Evolutionary conservation across 1,284 basidiomycete species (phyloP).

Genomic region (Ganoderma sp.): DNA sequence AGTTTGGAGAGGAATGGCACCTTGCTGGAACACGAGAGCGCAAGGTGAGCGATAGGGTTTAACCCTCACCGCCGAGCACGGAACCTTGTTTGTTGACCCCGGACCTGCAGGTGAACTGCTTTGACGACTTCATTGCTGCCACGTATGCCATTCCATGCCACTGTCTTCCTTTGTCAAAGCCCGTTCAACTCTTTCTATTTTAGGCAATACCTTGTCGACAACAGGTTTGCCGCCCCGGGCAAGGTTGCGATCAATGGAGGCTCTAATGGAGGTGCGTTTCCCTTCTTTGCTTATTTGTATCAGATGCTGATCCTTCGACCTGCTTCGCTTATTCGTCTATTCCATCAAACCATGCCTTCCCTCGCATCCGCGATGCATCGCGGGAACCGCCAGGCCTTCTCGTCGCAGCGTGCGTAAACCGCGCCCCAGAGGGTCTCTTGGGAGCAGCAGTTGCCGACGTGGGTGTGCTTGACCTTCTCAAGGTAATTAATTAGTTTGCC

Average conservation of each 20-base stretch:
- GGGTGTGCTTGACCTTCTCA: conserved; percentile 83
- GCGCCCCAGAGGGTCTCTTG: conserved; percentile 78
- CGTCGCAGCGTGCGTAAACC: conserved; percentile 81
- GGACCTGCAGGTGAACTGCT: conserved; percentile 67
- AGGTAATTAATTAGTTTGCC: conserved; percentile 49
- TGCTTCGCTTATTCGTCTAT: conserved; percentile 8
- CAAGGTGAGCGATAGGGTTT: conserved; percentile 53
- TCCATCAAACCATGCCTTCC: not conserved
- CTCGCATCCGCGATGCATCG: not conserved
- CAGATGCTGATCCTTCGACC: conserved; percentile 9
- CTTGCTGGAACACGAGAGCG: conserved; percentile 70
- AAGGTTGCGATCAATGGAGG: conserved; percentile 82
- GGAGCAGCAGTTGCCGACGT: conserved; percentile 84
- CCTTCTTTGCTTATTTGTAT: not conserved
- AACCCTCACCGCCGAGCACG: not conserved
- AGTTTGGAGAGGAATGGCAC: conserved; percentile 88
- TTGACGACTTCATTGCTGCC: conserved; percentile 83
- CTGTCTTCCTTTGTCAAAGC: not conserved
- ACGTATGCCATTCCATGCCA: conserved; percentile 54
- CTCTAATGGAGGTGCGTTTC: conserved; percentile 71
- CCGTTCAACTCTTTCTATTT: conserved; percentile 1
- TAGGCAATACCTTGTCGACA: conserved; percentile 74
- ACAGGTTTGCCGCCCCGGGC: conserved; percentile 72
- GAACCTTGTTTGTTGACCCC: conserved; percentile 1
- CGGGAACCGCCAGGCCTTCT: conserved; percentile 60